Conservation (phyloP, 2,329 filamentous ascomycete species). For the Paracoccidioides lutzii region DNA sequence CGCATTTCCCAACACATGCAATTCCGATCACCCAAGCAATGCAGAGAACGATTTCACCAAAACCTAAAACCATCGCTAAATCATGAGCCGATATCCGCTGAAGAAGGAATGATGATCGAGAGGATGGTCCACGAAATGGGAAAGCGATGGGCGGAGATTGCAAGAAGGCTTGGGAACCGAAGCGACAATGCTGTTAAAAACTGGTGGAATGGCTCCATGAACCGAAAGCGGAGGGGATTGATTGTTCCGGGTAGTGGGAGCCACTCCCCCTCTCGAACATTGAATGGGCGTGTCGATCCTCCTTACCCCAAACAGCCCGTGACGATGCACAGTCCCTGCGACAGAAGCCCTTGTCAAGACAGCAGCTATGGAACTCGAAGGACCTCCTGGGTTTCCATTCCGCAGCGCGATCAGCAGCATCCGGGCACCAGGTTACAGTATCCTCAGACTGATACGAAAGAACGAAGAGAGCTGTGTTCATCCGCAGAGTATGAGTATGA, state of each 20-base stretch:
- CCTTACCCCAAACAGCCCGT: slow-evolving; percentile 26
- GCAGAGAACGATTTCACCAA: slow-evolving; percentile 85
- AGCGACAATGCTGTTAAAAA: slow-evolving; percentile 97
- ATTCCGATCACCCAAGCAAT: slow-evolving; percentile 82
- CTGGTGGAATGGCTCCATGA: slow-evolving; percentile 93
- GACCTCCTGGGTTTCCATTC: slow-evolving; percentile 6
- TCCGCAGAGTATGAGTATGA: slow-evolving; percentile 3
- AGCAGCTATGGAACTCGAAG: slow-evolving; percentile 7
- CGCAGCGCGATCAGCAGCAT: slow-evolving; percentile 4
- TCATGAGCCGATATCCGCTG: slow-evolving; percentile 57
- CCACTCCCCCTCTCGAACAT: slow-evolving; percentile 19
- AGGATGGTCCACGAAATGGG: slow-evolving; percentile 63
- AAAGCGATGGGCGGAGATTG: slow-evolving; percentile 88
- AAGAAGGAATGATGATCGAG: slow-evolving; percentile 63
- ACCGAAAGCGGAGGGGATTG: slow-evolving; percentile 51
- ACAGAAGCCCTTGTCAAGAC: slow-evolving; percentile 13
- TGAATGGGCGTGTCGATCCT: slow-evolving; percentile 26
- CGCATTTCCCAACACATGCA: slow-evolving; percentile 63
- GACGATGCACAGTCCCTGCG: slow-evolving; percentile 4
- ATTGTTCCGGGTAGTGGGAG: slow-evolving; percentile 25
- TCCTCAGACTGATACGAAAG: slow-evolving; percentile 12
- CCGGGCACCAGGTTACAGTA: slow-evolving; percentile 6
- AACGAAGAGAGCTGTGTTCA: slow-evolving; percentile 16
- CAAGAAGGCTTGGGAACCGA: slow-evolving; percentile 63
- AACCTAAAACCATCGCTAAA: slow-evolving; percentile 70